Conservation (phyloP, 371 early-diverging fungal species). For the Lichtheimia ornata region DNA sequence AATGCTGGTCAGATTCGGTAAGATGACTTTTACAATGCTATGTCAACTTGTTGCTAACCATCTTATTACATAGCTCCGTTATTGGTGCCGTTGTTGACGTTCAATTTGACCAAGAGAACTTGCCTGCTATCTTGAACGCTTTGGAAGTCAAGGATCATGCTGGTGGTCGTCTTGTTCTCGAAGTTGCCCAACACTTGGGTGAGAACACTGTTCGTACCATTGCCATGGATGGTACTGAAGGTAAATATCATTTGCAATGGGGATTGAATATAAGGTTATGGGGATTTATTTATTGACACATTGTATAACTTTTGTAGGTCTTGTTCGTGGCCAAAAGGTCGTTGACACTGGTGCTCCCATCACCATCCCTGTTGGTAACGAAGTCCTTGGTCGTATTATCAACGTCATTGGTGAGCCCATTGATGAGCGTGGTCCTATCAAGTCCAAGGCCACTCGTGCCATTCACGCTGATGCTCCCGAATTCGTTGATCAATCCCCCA, state of each 20-base stretch:
- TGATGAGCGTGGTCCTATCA: constrained; percentile 97
- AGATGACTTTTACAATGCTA: constrained; percentile 17
- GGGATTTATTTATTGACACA: background rate
- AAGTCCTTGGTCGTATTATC: constrained; percentile 97
- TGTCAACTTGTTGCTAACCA: constrained; percentile 1
- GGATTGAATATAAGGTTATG: background rate
- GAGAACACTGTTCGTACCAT: constrained; percentile 97
- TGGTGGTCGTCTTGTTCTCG: constrained; percentile 84
- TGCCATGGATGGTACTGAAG: constrained; percentile 94
- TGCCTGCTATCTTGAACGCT: constrained; percentile 94
- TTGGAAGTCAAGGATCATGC: constrained; percentile 84
- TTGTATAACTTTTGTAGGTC: constrained; percentile 63
- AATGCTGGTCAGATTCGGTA: constrained; percentile 51
- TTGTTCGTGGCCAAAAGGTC: constrained; percentile 96
- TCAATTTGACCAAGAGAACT: constrained; percentile 86
- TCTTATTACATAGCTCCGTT: constrained; percentile 36
- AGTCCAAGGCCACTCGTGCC: constrained; percentile 76
- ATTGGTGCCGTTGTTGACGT: constrained; percentile 98
- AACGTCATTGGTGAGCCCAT: constrained; percentile 99
- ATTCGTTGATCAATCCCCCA: constrained; percentile 93
- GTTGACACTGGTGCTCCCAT: constrained; percentile 95
- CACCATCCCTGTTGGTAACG: constrained; percentile 93
- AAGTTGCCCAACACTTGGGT: constrained; percentile 94
- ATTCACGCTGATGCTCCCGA: constrained; percentile 92
- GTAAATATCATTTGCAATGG: constrained; percentile 8